Percentiles rank a stretch among this genome's conserved stretches.
Evolutionary conservation across 2,329 filamentous ascomycete genomes (phyloP).

Genomic region (Karstenula rhodostoma): DNA sequence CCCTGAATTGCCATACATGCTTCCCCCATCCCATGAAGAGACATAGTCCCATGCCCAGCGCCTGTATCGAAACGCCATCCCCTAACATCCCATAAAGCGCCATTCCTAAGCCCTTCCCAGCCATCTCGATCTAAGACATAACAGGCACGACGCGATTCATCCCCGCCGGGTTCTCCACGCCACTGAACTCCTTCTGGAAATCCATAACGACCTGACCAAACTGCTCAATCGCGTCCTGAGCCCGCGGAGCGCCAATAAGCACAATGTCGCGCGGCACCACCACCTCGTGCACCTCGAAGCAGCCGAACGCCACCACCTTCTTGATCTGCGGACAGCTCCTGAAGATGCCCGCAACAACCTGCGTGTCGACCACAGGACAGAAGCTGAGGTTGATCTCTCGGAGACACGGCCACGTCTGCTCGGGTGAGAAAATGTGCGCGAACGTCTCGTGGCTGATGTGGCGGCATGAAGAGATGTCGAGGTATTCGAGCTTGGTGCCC

Average conservation of each 20-base stretch:
- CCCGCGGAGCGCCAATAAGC: constrained; percentile 66
- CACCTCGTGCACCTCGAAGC: constrained; percentile 66
- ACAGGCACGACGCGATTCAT: constrained; percentile 35
- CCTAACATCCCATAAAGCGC: neutral
- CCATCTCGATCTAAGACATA: constrained; percentile 15
- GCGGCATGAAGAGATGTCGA: constrained; percentile 85
- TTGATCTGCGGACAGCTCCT: constrained; percentile 66
- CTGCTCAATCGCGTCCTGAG: constrained; percentile 65
- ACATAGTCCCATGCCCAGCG: neutral
- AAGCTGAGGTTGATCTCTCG: constrained; percentile 80
- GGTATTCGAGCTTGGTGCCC: constrained; percentile 66
- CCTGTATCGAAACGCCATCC: neutral
- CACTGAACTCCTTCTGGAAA: constrained; percentile 34
- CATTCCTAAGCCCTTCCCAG: neutral
- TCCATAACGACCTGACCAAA: constrained; percentile 51
- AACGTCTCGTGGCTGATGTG: constrained; percentile 79
- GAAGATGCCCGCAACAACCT: constrained; percentile 70
- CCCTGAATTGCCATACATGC: neutral
- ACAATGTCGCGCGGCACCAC: constrained; percentile 65
- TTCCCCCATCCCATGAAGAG: neutral
- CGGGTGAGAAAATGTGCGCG: constrained; percentile 72
- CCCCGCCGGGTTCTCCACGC: constrained; percentile 21
- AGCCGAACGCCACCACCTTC: constrained; percentile 69
- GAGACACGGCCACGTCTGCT: constrained; percentile 71
- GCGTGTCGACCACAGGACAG: constrained; percentile 72